phyloP scores from a whole-genome alignment of 2,329 filamentous ascomycete genomes.

The Scytalidium lignicola region DNA sequence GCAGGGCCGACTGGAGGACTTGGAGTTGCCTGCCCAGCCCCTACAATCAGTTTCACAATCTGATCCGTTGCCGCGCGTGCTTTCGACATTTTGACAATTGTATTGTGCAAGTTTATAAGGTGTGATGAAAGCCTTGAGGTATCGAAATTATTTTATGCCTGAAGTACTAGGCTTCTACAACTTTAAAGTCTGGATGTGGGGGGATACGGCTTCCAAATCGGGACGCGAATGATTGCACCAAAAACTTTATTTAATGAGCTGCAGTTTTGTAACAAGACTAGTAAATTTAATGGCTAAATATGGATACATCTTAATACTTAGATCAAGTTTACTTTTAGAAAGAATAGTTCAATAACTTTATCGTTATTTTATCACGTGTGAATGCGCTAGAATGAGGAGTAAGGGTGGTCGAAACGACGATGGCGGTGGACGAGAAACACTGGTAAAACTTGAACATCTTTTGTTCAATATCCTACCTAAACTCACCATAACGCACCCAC shows the following conservation, averaged over 20 bases:
- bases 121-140: background rate
- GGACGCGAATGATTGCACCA: background rate
- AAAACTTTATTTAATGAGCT: background rate
- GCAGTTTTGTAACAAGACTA: background rate
- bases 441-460: background rate
- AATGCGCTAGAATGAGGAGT: background rate
- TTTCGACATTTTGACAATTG: conserved; percentile 26
- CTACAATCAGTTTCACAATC: conserved; percentile 96
- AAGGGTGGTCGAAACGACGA: background rate
- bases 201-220: background rate
- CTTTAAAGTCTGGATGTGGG: background rate
- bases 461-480: background rate
- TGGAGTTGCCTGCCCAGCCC: conserved; percentile 89
- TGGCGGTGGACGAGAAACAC: background rate
- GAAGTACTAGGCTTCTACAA: background rate
- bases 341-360: background rate
- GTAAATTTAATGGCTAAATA: background rate
- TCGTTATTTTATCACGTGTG: background rate
- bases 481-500: conserved; percentile 6
- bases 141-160: conserved; percentile 1
- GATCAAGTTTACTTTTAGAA: background rate
- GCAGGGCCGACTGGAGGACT: conserved; percentile 95
- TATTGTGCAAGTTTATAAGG: background rate
- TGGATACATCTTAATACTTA: background rate
- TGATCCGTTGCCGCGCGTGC: conserved; percentile 45